A percentile compares a stretch with the other conserved stretches of the same genome.
Conservation (phyloP, 2,329 filamentous ascomycete genomes). For the Biscogniauxia sp. region DNA sequence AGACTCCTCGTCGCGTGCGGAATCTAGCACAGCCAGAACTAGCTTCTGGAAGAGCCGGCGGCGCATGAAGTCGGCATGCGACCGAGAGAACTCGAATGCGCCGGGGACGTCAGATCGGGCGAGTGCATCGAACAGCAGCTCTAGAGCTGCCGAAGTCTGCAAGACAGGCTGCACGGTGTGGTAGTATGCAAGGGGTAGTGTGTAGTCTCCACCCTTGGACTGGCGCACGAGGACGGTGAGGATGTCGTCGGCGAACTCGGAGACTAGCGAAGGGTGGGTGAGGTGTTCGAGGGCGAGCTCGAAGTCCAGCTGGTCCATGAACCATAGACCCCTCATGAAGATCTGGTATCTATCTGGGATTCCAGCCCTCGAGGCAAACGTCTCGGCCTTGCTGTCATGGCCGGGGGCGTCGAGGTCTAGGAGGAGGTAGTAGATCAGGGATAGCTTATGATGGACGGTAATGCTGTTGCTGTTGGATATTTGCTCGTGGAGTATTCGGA, state of each 20-base stretch:
- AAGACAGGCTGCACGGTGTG: conserved; percentile 72
- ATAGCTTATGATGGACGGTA: conserved; percentile 74
- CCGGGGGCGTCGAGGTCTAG: conserved; percentile 62
- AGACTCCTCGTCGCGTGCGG: conserved; percentile 35
- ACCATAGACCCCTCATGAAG: conserved; percentile 80
- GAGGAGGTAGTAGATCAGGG: conserved; percentile 79
- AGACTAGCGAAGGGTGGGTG: conserved; percentile 73
- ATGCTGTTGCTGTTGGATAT: conserved; percentile 62
- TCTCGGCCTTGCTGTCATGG: conserved; percentile 39
- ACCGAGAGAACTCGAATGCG: conserved; percentile 70
- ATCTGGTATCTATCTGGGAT: conserved; percentile 75
- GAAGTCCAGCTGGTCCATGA: conserved; percentile 71
- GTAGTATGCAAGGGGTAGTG: conserved; percentile 74
- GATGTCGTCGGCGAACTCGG: conserved; percentile 83
- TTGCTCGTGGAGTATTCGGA: conserved; percentile 67
- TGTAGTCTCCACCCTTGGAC: conserved; percentile 57
- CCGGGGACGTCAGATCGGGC: conserved; percentile 66
- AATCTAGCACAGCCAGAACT: conserved; percentile 55
- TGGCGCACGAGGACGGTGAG: conserved; percentile 65
- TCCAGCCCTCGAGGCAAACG: conserved; percentile 61
- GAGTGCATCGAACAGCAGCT: conserved; percentile 68
- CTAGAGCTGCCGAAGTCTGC: conserved; percentile 59
- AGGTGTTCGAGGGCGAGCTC: conserved; percentile 70
- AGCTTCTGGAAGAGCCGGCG: conserved; percentile 66
- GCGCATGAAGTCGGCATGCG: conserved; percentile 59